Evolutionary conservation across 2,329 filamentous ascomycete genomes (phyloP).

Genomic region (Xylaria sp.): DNA sequence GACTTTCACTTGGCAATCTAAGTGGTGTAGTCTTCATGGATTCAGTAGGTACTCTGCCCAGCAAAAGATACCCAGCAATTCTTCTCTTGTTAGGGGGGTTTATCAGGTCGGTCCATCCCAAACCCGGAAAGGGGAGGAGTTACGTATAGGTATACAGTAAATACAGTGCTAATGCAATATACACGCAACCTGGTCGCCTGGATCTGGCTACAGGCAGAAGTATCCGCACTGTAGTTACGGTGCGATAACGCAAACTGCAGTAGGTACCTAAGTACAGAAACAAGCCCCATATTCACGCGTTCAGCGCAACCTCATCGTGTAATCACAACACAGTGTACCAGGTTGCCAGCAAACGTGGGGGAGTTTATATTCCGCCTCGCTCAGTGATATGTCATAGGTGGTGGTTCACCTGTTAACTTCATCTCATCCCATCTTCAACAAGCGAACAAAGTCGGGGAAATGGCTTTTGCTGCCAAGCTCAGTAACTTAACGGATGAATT

Average conservation of each 20-base stretch:
- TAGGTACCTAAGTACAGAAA: background rate
- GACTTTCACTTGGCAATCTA: constrained; percentile 21
- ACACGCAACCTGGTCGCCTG: background rate
- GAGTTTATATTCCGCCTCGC: background rate
- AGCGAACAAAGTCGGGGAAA: constrained; percentile 50
- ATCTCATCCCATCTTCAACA: constrained; percentile 3
- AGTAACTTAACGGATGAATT: constrained; percentile 76
- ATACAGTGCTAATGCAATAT: constrained; percentile 1
- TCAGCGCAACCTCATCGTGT: background rate
- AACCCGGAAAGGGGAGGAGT: constrained; percentile 13
- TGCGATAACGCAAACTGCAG: background rate
- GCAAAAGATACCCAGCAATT: background rate
- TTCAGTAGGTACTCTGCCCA: background rate
- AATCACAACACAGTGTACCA: constrained; percentile 14
- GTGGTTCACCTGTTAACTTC: background rate
- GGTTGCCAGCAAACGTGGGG: background rate
- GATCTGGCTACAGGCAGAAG: background rate
- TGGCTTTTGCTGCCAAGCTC: constrained; percentile 77
- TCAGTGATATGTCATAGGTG: background rate
- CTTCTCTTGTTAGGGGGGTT: background rate
- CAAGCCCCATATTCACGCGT: constrained; percentile 22
- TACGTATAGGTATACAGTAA: background rate
- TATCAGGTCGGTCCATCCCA: background rate
- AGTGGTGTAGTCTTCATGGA: background rate
- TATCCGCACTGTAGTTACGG: background rate